Evolutionary conservation across 202 grass and related monocot species (phyloP).

Genomic region (Elaeis oleifera): DNA sequence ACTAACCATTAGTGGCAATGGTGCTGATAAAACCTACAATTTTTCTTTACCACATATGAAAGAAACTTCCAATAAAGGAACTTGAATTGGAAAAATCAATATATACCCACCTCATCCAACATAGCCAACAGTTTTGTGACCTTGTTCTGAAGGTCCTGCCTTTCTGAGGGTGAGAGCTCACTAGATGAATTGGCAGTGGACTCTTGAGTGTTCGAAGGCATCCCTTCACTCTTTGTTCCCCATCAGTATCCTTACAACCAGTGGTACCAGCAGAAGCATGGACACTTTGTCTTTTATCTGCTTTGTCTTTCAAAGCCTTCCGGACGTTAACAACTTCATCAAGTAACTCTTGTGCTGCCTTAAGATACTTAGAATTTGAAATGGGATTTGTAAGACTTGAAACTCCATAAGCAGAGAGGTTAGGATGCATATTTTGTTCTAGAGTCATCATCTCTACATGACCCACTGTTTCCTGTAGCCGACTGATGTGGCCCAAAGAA

Average conservation of each 20-base stretch:
- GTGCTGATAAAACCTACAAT: too few relatives aligned
- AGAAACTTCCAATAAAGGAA: too few relatives aligned
- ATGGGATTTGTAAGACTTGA: conserved; percentile 37
- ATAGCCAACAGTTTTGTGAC: conserved; percentile 75
- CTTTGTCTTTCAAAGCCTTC: conserved; percentile 55
- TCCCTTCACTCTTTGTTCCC: conserved; percentile 39
- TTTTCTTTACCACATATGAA: too few relatives aligned
- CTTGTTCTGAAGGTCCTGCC: conserved; percentile 95
- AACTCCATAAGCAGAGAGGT: conserved; percentile 29
- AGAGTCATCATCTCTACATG: conserved; percentile 35
- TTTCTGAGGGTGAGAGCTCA: conserved; percentile 71
- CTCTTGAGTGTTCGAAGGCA: conserved; percentile 31
- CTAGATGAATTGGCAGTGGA: conserved; percentile 29
- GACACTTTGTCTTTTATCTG: conserved; percentile 36
- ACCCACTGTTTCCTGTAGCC: conserved; percentile 24
- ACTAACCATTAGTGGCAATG: too few relatives aligned
- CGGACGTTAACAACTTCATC: conserved; percentile 72
- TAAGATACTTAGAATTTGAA: conserved; percentile 71
- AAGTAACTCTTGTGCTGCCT: conserved; percentile 60
- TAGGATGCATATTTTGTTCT: conserved; percentile 58
- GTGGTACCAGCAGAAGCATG: conserved; percentile 33
- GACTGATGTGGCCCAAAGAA: conserved; percentile 39
- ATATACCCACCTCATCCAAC: conserved; percentile 62
- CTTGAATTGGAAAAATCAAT: neutral
- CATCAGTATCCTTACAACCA: conserved; percentile 42